Percentiles rank a stretch among this genome's conserved stretches.
phyloP scores from a whole-genome alignment of 2,329 filamentous ascomycete species.

The Dactylellina haptotyla region DNA sequence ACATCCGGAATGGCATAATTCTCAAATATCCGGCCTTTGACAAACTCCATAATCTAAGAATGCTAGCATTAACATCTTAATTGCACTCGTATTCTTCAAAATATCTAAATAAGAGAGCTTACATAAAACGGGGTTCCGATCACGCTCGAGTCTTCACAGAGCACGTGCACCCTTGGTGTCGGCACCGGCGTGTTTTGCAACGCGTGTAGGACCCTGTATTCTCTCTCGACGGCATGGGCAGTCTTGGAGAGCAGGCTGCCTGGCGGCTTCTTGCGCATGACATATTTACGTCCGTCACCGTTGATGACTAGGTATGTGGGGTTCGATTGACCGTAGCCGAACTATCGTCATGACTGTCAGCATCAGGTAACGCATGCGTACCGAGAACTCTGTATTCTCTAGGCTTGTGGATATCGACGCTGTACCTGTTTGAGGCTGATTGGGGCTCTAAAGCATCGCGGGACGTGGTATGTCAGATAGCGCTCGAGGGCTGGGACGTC shows the following conservation, averaged over 20 bases:
- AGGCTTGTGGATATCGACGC: slow-evolving; percentile 11
- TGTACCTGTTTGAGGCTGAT: slow-evolving; percentile 87
- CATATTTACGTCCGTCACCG: slow-evolving; percentile 74
- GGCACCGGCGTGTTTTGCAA: slow-evolving; percentile 82
- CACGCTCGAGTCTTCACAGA: slow-evolving; percentile 83
- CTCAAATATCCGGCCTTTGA: slow-evolving; percentile 92
- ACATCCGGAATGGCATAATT: slow-evolving; percentile 83
- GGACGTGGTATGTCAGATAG: slow-evolving; percentile 82
- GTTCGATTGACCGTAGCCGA: slow-evolving; percentile 96
- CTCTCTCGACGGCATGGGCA: slow-evolving; percentile 94
- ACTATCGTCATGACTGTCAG: slow-evolving; percentile 67
- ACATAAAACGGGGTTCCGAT: slow-evolving; percentile 90
- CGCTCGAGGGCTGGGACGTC: slow-evolving; percentile 80
- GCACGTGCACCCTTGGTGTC: slow-evolving; percentile 81
- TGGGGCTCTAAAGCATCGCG: slow-evolving; percentile 78
- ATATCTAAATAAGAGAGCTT: not conserved
- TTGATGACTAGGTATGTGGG: slow-evolving; percentile 92
- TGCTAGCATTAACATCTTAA: not conserved
- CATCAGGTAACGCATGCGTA: too few relatives aligned
- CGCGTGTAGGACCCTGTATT: slow-evolving; percentile 89
- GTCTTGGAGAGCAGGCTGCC: slow-evolving; percentile 91
- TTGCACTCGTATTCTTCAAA: not conserved
- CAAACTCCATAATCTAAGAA: slow-evolving; percentile 83
- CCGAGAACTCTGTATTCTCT: not conserved
- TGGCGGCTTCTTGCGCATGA: slow-evolving; percentile 98